phyloP scores from a whole-genome alignment of 306 rosid species.

The Vachellia collinsii region DNA sequence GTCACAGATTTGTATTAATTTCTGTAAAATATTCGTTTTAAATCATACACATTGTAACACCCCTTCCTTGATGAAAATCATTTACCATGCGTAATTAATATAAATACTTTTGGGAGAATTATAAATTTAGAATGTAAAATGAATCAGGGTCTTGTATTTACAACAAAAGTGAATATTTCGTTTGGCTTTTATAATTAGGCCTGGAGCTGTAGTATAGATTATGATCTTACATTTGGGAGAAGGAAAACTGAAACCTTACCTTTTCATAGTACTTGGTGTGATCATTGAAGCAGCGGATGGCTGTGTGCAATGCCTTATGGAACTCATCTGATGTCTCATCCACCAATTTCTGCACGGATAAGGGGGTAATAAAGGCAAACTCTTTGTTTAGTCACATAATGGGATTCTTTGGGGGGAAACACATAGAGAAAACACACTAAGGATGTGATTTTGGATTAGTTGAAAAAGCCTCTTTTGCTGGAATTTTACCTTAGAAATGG shows the following conservation, averaged over 20 bases:
- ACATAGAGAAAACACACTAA: not conserved
- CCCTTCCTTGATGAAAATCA: no score
- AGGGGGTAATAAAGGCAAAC: not conserved
- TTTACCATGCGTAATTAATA: no score
- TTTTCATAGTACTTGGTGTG: constrained; percentile 73
- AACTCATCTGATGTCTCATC: constrained; percentile 52
- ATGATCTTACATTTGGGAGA: constrained; percentile 8
- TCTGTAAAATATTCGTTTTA: no score
- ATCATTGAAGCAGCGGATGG: constrained; percentile 71
- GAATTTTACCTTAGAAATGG: constrained; percentile 69
- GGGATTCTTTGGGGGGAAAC: not conserved
- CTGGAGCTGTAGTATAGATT: no score
- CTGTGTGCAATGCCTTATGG: constrained; percentile 52
- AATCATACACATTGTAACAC: no score
- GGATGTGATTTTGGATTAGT: not conserved
- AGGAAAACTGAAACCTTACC: constrained; percentile 40
- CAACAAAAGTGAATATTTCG: no score
- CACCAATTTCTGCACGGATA: constrained; percentile 51
- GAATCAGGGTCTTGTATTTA: no score
- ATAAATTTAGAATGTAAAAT: no score
- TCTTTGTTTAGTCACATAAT: not conserved
- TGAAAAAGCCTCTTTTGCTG: not conserved
- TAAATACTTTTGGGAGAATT: no score
- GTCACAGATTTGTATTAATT: no score
- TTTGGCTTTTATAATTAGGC: no score